These are phyloP conservation scores for Epichloe gansuensis DNA, from an alignment of 2,329 filamentous ascomycete genomes.

Conservation along the genomic window DNA sequence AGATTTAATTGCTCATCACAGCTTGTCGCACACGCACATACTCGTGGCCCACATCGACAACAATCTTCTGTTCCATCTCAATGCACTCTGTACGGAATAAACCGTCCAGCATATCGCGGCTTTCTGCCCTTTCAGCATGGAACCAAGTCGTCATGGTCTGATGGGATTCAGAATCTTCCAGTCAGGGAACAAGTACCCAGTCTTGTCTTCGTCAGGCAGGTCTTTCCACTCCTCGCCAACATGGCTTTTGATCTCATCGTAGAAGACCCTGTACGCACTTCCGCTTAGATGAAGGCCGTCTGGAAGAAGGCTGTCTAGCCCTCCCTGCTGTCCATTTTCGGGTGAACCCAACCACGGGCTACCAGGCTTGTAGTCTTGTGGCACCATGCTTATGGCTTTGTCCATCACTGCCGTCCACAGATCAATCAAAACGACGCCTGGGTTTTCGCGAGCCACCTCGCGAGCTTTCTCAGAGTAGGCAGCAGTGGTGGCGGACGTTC, in stretches of 20 bases:
- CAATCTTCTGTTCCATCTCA: neutral
- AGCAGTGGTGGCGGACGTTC: slow-evolving; percentile 35
- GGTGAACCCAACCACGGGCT: slow-evolving; percentile 37
- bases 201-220: slow-evolving; percentile 22
- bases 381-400: slow-evolving; percentile 46
- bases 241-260: slow-evolving; percentile 32
- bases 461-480: slow-evolving; percentile 48
- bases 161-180: slow-evolving; percentile 25
- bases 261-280: slow-evolving; percentile 40
- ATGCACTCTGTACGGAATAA: neutral
- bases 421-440: slow-evolving; percentile 61
- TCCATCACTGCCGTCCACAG: slow-evolving; percentile 70
- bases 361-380: slow-evolving; percentile 39
- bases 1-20: no score
- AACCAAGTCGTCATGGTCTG: neutral
- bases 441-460: slow-evolving; percentile 53
- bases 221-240: slow-evolving; percentile 31
- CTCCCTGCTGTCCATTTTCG: slow-evolving; percentile 35
- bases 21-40: no score
- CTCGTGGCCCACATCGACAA: no score
- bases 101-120: no score
- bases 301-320: slow-evolving; percentile 37
- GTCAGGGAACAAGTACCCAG: slow-evolving; percentile 33
- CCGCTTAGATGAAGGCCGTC: slow-evolving; percentile 47
- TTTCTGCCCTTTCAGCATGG: no score